Base-by-base conservation (phyloP, 2,329 filamentous ascomycete genomes). In the Fusarium nanum region DNA sequence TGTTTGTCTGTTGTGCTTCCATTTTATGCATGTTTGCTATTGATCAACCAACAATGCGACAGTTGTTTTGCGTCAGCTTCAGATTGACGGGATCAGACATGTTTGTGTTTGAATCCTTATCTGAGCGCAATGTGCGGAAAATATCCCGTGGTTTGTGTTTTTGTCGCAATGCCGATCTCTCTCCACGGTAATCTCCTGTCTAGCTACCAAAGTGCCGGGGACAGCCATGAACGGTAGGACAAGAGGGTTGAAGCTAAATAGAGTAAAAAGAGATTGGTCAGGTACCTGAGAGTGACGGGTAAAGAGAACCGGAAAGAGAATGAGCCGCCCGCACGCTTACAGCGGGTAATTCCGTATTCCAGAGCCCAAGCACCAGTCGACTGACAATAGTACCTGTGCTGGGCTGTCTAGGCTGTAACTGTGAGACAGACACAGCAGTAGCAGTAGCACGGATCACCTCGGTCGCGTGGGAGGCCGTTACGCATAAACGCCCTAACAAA, bases 131-230 rank as follows among this genome's bases (percentile, higher is more conserved):
- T 20, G 14, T 45, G 37, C 49, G 62, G 60, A 46, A 54, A 20
- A 50, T 28, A 18, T 23, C 20, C 42, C 65, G 20, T 37, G 32
- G 11, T 27, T 18, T n/a, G 44, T 28, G 48, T 44, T 41, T 44
- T 18, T 34, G 56, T 48, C 11, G 23, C 28, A 66, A 34, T 63
- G 68, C 45, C 32, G 69, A 72, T 72, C 69, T 64, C 37, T 49
- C 56, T 53, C 69, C 69, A 67, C 18, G 10, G 66, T 14, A 72
- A 72, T 72, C 57, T 72, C 69, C 62, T 64, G 61, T 20, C 18
- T 55, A 56, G 49, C 32, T 41, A 22, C 20, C 34, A 53, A 23
- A 45, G 56, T 47, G 22, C 42, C 40, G 34, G 60, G 59, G 42
- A 23, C 23, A 12, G 9, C 12, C 13, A 37, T 20, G 23, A 22